Base-by-base conservation (phyloP, 2,329 filamentous ascomycete genomes). In the Colletotrichum lindemuthianum region DNA sequence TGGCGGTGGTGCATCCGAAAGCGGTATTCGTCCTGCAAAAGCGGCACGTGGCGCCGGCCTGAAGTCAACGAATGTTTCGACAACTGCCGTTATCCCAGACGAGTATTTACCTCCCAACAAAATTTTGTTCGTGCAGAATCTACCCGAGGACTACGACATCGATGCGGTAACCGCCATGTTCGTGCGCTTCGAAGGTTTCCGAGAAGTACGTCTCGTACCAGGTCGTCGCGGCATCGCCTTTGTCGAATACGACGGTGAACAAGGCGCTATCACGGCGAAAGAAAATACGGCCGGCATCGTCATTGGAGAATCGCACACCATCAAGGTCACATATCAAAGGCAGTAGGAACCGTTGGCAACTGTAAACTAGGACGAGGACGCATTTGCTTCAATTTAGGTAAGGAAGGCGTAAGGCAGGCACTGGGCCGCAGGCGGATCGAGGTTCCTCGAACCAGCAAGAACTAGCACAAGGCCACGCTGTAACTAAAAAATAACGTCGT, bases 81-180 rank as follows among this genome's bases (percentile, higher is more conserved):
- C 88, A 1, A 84, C 90, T 4, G 85, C 91, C 10, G 90, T 93
- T 59, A 90, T 98, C 15, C 93, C 94, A n/a, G 96, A 98, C 85
- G 96, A 99, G 79, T 98, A 97, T 77, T 87, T 98, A 4, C 95
- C 95, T 4, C 95, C 96, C 40, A 98, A 98, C 86, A 97, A 97
- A 82, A 97, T 93, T 70, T 86, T 99, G 40, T 97, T 98, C 80
- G 83, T 98, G 66, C 93, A 96, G 81, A 95, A 98, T 72, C 80
- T 99, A 40, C 94, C 96, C 8, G 92, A 95, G 68, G 91, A 93
- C 69, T 93, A 92, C 78, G 91, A 92, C 76, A 88, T 92, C 72
- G 93, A 97, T 68, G 87, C 85, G 32, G 86, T 99, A 59, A 90
- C 89, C 0, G 84, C 85, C 37, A 88, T 98, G 67, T 99, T 98